Evolutionary conservation across 2,329 filamentous ascomycete species (phyloP).

Genomic region (Xylariaceae sp.): DNA sequence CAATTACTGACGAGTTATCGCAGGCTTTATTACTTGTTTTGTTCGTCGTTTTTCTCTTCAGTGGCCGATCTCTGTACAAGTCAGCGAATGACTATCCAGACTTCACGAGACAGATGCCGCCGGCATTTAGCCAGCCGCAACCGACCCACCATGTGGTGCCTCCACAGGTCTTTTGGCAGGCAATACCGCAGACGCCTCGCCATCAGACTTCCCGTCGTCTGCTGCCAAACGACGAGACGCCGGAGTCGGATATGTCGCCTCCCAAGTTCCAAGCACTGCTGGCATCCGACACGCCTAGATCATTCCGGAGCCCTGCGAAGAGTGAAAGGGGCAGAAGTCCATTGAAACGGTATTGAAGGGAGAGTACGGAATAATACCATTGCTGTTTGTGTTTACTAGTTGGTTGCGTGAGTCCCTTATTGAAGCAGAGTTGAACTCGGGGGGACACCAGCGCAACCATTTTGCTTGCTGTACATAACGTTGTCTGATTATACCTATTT

Average conservation of each 20-base stretch:
- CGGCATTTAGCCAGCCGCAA: conserved; percentile 19
- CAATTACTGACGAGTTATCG: conserved; percentile 14
- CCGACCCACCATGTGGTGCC: conserved; percentile 18
- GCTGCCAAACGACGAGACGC: conserved; percentile 28
- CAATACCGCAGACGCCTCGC: conserved; percentile 30
- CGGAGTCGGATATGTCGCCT: conserved; percentile 49
- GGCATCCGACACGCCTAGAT: conserved; percentile 32
- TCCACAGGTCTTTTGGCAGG: conserved; percentile 30
- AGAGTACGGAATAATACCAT: neutral
- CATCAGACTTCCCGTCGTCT: conserved; percentile 21
- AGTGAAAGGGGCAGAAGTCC: conserved; percentile 40
- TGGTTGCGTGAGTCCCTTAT: neutral
- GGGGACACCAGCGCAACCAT: neutral
- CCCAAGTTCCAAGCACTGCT: conserved; percentile 37
- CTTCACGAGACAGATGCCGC: conserved; percentile 20
- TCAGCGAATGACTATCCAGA: conserved; percentile 24
- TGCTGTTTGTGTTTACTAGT: neutral
- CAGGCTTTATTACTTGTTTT: conserved; percentile 28
- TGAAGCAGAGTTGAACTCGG: neutral
- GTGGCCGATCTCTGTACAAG: conserved; percentile 30
- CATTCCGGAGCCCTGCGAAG: conserved; percentile 41
- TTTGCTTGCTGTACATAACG: neutral
- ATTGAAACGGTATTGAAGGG: conserved; percentile 37
- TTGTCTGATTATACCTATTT: neutral
- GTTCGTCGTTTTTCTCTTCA: conserved; percentile 29